Base-by-base conservation (phyloP, 306 rosid genomes). In the Luffa aegyptiaca region DNA sequence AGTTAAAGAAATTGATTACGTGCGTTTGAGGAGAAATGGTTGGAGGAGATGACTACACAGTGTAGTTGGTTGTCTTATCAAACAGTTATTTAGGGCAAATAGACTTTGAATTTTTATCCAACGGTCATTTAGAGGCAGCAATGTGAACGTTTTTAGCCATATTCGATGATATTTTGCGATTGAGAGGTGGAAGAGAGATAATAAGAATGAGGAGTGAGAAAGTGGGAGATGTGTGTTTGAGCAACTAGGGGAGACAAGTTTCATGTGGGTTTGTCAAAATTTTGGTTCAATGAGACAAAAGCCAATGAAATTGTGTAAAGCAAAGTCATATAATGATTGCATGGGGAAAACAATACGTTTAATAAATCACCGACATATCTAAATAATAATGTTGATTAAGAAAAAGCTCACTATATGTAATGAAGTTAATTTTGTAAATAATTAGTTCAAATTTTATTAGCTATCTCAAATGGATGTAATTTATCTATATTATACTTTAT, bases 231-330 rank as follows among this genome's bases (percentile, higher is more conserved):
- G 35, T 33, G 11, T 39, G 35, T 2, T 41, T 68, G 14, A n/a
- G 36, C 9, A 18, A 13, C 2, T 68, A 42, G 52, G 52, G 48
- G 75, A 69, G 75, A 69, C 75, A 74, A 26, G 16, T 74, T 51
- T 74, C 78, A 74, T 74, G 62, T 74, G 78, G 78, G 78, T 51
- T 46, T 74, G 78, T 51, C 78, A 74, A 74, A 33, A 14, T 10
- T 68, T 74, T 16, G 44, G 78, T 51, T 48, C 5, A 73, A 26
- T 14, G 3, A 26, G 77, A 73, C 77, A 46, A 73, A 21, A 16
- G 31, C 9, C 8, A 49, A 49, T 6, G 78, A 33, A 49, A 48
- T 16, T 49, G 41, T 12, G 56, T 69, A 45, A 45, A 17, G 21
- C 4, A 16, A 70, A 70, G 10, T 45, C 13, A 65, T 8, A 16